phyloP scores from a whole-genome alignment of 345 rosid genomes.

The Garcia nutans region DNA sequence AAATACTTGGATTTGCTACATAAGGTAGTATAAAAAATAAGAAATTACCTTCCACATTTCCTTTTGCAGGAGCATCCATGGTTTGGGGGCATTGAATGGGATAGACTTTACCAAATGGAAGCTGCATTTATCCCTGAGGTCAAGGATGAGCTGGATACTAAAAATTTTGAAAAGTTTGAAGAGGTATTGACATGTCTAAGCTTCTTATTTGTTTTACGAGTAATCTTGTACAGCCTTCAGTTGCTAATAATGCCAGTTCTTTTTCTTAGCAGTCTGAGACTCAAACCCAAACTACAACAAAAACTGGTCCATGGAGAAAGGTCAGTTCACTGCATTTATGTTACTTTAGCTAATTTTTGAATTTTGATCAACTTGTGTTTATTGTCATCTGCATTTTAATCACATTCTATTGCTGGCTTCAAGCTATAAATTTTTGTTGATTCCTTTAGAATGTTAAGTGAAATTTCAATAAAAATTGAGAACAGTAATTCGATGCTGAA shows the following conservation, averaged over 20 bases:
- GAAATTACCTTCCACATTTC: slow-evolving; percentile 30
- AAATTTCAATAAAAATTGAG: neutral
- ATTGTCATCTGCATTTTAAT: neutral
- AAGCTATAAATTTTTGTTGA: slow-evolving; percentile 1
- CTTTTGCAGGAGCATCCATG: slow-evolving; percentile 74
- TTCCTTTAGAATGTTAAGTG: neutral
- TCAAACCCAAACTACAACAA: slow-evolving; percentile 40
- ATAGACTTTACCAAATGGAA: slow-evolving; percentile 72
- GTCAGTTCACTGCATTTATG: slow-evolving; percentile 31
- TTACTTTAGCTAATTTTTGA: neutral
- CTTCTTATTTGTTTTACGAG: slow-evolving; percentile 10
- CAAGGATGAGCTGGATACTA: slow-evolving; percentile 87
- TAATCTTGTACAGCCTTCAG: neutral
- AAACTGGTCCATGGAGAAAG: slow-evolving; percentile 84
- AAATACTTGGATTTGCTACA: slow-evolving; percentile 26
- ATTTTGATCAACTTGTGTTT: neutral
- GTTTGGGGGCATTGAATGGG: slow-evolving; percentile 76
- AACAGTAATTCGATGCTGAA: neutral
- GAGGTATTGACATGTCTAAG: slow-evolving; percentile 51
- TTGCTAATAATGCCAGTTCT: slow-evolving; percentile 13
- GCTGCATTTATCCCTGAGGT: slow-evolving; percentile 93
- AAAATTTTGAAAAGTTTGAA: slow-evolving; percentile 92
- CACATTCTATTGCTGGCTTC: neutral
- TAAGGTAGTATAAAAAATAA: slow-evolving; percentile 22
- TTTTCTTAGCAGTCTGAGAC: slow-evolving; percentile 51